phyloP scores from a whole-genome alignment of 768 basidiomycete species.

The Termitomyces sp. region DNA sequence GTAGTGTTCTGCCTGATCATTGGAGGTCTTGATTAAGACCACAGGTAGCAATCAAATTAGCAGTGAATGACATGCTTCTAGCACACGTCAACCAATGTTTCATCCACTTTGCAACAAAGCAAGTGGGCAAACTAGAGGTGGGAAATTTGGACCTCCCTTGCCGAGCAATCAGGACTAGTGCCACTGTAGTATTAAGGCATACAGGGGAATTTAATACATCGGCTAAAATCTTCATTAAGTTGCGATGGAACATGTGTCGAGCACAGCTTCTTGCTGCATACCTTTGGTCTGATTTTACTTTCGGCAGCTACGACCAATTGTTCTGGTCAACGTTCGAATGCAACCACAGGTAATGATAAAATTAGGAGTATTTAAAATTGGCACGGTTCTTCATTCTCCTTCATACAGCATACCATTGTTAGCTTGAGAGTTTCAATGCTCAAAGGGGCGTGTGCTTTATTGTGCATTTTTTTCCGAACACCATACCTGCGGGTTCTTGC shows the following conservation, averaged over 20 bases:
- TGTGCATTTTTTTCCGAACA: too few species aligned
- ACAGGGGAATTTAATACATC: not conserved
- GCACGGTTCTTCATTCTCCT: too few species aligned
- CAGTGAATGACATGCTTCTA: not conserved
- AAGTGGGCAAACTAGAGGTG: not conserved
- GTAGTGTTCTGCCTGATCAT: not conserved
- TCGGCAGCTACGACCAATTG: not conserved
- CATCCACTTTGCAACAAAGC: not conserved
- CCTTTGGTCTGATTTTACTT: too few species aligned
- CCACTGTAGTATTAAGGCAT: too few species aligned
- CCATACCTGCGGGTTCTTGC: too few species aligned
- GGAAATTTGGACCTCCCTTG: not conserved
- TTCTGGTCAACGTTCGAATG: not conserved
- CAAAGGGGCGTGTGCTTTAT: too few species aligned
- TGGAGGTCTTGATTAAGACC: not conserved
- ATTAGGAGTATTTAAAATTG: not conserved
- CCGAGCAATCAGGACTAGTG: not conserved
- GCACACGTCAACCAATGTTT: not conserved
- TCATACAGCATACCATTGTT: too few species aligned
- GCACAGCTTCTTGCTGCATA: not conserved
- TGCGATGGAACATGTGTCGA: not conserved
- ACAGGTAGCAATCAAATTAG: not conserved
- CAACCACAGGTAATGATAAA: not conserved
- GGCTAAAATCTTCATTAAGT: not conserved
- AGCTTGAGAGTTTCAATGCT: too few species aligned